Percentiles rank a stretch among this genome's conserved stretches.
Evolutionary conservation across 2,329 filamentous ascomycete genomes (phyloP).

Genomic region (Fusarium hainanense): DNA sequence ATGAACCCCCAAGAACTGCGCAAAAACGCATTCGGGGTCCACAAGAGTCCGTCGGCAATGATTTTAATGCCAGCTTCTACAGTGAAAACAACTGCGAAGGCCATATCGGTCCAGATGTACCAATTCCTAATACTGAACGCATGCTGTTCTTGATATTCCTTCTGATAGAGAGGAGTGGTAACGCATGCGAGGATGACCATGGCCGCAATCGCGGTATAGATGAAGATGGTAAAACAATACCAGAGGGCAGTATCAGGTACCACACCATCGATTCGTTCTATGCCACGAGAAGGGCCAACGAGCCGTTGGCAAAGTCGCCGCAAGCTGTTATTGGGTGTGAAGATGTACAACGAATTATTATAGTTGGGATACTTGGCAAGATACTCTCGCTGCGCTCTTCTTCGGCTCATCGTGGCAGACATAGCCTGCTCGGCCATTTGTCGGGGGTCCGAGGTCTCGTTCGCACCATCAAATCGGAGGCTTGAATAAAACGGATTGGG

Average conservation of each 20-base stretch:
- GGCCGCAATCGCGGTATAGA: constrained; percentile 92
- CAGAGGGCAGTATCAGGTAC: constrained; percentile 89
- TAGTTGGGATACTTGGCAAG: constrained; percentile 87
- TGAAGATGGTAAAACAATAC: constrained; percentile 93
- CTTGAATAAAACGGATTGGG: constrained; percentile 96
- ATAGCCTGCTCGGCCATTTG: constrained; percentile 93
- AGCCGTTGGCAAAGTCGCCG: constrained; percentile 87
- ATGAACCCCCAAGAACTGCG: constrained; percentile 97
- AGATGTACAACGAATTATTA: constrained; percentile 91
- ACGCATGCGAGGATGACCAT: constrained; percentile 98
- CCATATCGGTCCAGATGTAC: constrained; percentile 95
- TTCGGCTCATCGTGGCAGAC: constrained; percentile 81
- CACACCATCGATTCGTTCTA: constrained; percentile 87
- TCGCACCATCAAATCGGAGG: constrained; percentile 73
- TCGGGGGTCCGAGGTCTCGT: constrained; percentile 84
- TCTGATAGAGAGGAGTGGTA: constrained; percentile 94
- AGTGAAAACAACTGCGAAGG: constrained; percentile 88
- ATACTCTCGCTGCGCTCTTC: constrained; percentile 91
- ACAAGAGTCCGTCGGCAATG: constrained; percentile 94
- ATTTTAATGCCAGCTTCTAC: constrained; percentile 91
- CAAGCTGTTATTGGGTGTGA: constrained; percentile 80
- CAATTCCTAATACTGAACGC: constrained; percentile 76
- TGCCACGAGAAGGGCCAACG: constrained; percentile 90
- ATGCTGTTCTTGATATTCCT: constrained; percentile 77
- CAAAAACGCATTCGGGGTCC: constrained; percentile 97